Evolutionary conservation across 2,329 filamentous ascomycete genomes (phyloP), one percentile per base, ranked within the genome.

Genomic region (Arthrinium phaeospermum): DNA sequence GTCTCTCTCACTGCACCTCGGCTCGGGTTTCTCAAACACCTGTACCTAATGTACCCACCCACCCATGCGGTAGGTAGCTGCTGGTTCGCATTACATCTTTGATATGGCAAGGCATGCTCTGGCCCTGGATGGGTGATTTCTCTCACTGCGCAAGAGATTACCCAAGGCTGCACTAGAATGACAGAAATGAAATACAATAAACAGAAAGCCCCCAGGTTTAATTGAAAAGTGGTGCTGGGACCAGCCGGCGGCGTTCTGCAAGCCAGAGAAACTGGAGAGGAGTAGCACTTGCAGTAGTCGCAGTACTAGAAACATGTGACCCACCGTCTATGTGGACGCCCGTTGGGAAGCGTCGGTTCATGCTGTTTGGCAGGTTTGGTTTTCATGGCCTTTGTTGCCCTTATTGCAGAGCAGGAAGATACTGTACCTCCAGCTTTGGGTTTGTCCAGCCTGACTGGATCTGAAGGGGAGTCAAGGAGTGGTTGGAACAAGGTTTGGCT

Each of bases 221-320:
- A 24, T 37, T 41, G 57, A 64, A 64, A 64, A 64, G 57, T 41
- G 57, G 57, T 41, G 57, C 57, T 64, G 34, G 27, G 16, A 27
- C n/a, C 27, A n/a, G n/a, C 49, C n/a, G 27, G 27, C 27, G 27
- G 27, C 53, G 24, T 30, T 57, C 53, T 57, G 27, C 53, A 57
- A 57, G 53, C 53, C 53, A 19, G 53, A 34, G 53, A 34, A 13
- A 37, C 53, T 61, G 16, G 53, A 61, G 53, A 64, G 57, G 30
- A 64, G 57, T n/a, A 64, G 57, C 57, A 64, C 57, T 64, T 64
- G 57, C 57, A 64, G 57, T 41, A 61, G 30, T 22, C 41, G n/a
- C 37, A 12, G 30, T 64, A n/a, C 57, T 64, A 64, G 57, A 64
- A 64, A 64, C 34, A 37, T 64, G 57, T n/a, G 57, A 64, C 34